Evolutionary conservation across 139 green algal genomes (phyloP).

Genomic region (Chlorella sp.): DNA sequence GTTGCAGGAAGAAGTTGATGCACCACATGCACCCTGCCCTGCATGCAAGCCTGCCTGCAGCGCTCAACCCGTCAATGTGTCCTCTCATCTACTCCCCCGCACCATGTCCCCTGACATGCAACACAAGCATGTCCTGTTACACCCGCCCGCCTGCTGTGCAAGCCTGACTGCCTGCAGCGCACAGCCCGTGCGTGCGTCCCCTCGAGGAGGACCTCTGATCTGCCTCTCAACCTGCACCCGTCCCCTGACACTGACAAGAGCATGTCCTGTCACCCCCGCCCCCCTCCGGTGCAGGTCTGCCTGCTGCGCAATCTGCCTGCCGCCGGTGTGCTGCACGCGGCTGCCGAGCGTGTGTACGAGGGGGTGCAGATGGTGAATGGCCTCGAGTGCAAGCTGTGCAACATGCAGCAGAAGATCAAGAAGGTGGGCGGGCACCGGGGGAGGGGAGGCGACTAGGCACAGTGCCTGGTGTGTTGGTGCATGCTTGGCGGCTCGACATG

Average conservation of each 20-base stretch:
- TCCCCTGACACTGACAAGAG: neutral
- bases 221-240: neutral
- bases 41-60: too few relatives aligned
- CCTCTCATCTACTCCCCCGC: too few relatives aligned
- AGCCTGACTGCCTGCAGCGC: neutral
- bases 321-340: neutral
- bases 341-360: conserved; percentile 39
- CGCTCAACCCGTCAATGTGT: too few relatives aligned
- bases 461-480: neutral
- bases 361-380: conserved; percentile 77
- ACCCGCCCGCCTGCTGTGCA: neutral
- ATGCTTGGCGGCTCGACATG: neutral
- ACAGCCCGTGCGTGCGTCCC: neutral
- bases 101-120: too few relatives aligned
- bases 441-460: too few relatives aligned
- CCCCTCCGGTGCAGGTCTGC: conserved; percentile 38
- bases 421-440: neutral
- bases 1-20: too few relatives aligned
- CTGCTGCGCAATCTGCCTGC: conserved; percentile 63
- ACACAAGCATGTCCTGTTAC: too few relatives aligned
- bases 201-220: too few relatives aligned
- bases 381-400: conserved; percentile 92
- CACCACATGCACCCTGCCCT: too few relatives aligned
- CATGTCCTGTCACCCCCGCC: neutral
- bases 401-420: conserved; percentile 32